Conservation (phyloP, 495 filamentous ascomycete species). For the Podospora comata region DNA sequence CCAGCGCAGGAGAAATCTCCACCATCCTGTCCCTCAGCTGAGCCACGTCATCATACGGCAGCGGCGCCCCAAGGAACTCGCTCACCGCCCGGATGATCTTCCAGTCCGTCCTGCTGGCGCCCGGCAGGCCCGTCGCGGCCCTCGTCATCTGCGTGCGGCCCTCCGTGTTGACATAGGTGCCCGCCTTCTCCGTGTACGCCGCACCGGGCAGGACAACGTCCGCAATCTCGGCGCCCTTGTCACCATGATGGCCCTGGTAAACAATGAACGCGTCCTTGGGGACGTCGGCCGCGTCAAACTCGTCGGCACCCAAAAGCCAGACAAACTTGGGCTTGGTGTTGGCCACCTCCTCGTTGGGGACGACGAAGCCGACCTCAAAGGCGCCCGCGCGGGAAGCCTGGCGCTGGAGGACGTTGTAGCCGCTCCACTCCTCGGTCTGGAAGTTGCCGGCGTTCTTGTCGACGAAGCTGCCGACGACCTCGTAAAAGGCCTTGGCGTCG, state of each 20-base stretch:
- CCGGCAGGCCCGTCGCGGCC: conserved; percentile 77
- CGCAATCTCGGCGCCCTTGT: conserved; percentile 85
- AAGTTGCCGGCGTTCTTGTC: conserved; percentile 90
- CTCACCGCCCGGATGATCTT: conserved; percentile 91
- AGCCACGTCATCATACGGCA: conserved; percentile 91
- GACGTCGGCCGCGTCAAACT: conserved; percentile 73
- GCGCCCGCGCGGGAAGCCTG: conserved; percentile 87
- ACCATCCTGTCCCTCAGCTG: conserved; percentile 87
- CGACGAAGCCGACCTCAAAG: conserved; percentile 91
- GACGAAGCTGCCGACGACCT: conserved; percentile 81
- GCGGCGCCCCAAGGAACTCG: conserved; percentile 82
- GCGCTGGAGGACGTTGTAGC: conserved; percentile 93
- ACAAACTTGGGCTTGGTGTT: conserved; percentile 86
- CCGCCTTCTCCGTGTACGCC: conserved; percentile 96
- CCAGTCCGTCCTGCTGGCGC: conserved; percentile 93
- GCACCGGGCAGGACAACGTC: conserved; percentile 92
- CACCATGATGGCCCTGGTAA: conserved; percentile 98
- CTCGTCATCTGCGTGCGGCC: conserved; percentile 91
- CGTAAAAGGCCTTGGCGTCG: conserved; percentile 89
- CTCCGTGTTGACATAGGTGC: conserved; percentile 95
- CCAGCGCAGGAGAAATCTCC: conserved; percentile 84
- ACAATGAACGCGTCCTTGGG: conserved; percentile 93
- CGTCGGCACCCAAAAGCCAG: conserved; percentile 95
- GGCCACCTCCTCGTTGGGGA: conserved; percentile 72
- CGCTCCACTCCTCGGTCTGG: conserved; percentile 87